Conservation (phyloP, 169 alveolate genomes). For the Cyclospora cayetanensis region DNA sequence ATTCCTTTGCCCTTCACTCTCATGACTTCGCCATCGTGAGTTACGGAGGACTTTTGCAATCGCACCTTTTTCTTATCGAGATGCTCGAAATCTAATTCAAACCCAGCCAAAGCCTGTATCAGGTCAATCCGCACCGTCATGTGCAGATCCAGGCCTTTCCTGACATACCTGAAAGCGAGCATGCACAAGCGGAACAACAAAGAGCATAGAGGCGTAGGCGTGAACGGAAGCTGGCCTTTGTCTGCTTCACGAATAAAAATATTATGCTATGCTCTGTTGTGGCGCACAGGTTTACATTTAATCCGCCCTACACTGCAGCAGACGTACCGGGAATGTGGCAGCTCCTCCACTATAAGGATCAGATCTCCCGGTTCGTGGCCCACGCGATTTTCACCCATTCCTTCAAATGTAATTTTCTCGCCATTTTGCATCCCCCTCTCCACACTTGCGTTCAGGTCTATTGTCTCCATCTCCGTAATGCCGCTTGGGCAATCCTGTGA, state of each 20-base stretch:
- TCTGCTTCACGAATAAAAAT: too few species aligned
- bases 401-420: slow-evolving; percentile 76
- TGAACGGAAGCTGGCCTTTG: too few species aligned
- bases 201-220: too few species aligned
- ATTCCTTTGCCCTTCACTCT: slow-evolving; percentile 73
- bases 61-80: slow-evolving; percentile 70
- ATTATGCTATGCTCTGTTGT: too few species aligned
- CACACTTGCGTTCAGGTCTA: slow-evolving; percentile 72
- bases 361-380: slow-evolving; percentile 79
- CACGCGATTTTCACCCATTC: slow-evolving; percentile 76
- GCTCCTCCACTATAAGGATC: slow-evolving; percentile 71
- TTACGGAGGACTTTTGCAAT: slow-evolving; percentile 64
- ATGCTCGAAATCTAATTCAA: slow-evolving; percentile 65
- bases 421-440: slow-evolving; percentile 79
- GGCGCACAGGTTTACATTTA: background rate
- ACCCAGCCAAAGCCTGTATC: slow-evolving; percentile 78
- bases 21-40: slow-evolving; percentile 76
- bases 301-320: background rate
- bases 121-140: slow-evolving; percentile 73
- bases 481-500: slow-evolving; percentile 78
- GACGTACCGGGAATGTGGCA: slow-evolving; percentile 73
- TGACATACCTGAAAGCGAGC: slow-evolving; percentile 16
- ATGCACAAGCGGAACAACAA: too few species aligned
- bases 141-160: slow-evolving; percentile 77
- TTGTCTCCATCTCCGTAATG: slow-evolving; percentile 72